A percentile compares a stretch with the other conserved stretches of the same genome.
phyloP scores from a whole-genome alignment of 495 filamentous ascomycete genomes.

The Podospora didyma region DNA sequence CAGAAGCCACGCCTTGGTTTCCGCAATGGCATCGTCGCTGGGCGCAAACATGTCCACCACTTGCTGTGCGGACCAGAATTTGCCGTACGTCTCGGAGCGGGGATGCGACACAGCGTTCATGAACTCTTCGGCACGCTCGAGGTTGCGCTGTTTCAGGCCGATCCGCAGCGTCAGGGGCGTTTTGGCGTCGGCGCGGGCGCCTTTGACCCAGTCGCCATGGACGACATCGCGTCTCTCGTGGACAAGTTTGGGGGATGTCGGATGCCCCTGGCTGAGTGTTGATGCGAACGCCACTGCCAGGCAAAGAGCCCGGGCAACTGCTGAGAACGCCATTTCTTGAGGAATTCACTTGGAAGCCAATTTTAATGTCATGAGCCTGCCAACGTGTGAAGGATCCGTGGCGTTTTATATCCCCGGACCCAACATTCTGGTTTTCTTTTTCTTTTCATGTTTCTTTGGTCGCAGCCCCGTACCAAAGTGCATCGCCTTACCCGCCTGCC shows the following conservation, averaged over 20 bases:
- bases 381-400: background rate
- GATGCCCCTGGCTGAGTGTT: background rate
- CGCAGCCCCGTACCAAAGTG: background rate
- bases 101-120: slow-evolving; percentile 28
- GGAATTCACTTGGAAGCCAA: background rate
- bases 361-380: background rate
- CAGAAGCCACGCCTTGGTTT: slow-evolving; percentile 39
- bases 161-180: slow-evolving; percentile 18
- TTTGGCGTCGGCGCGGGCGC: slow-evolving; percentile 9
- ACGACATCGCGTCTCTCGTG: slow-evolving; percentile 3
- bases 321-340: background rate
- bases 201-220: slow-evolving; percentile 2
- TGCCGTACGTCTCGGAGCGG: slow-evolving; percentile 22
- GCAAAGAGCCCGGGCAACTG: background rate
- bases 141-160: slow-evolving; percentile 29
- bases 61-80: slow-evolving; percentile 17
- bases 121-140: slow-evolving; percentile 26
- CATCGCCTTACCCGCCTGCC: background rate
- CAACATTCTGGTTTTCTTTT: background rate
- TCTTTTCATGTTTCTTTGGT: background rate
- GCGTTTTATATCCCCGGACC: background rate
- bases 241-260: slow-evolving; percentile 5
- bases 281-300: background rate
- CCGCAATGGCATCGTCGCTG: slow-evolving; percentile 8
- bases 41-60: slow-evolving; percentile 17